Evolutionary conservation across 495 filamentous ascomycete species (phyloP).

Genomic region (Clavariopsis aquatica): DNA sequence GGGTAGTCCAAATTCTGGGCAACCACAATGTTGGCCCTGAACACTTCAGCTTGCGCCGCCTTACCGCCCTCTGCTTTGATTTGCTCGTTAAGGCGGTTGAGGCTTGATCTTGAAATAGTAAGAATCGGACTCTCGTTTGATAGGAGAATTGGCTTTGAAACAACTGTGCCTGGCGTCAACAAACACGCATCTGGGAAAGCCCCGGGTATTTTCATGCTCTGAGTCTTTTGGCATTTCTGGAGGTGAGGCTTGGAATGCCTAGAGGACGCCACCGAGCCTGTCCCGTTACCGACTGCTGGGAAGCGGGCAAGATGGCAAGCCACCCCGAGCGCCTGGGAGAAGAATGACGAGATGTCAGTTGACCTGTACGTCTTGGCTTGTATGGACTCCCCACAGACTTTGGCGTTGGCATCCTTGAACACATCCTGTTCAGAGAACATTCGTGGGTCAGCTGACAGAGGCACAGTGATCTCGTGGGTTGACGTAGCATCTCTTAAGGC

Average conservation of each 20-base stretch:
- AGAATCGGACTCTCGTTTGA: slow-evolving; percentile 94
- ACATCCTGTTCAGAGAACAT: slow-evolving; percentile 47
- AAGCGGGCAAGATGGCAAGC: slow-evolving; percentile 81
- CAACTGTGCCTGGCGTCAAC: slow-evolving; percentile 46
- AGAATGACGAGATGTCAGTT: slow-evolving; percentile 65
- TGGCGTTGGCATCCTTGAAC: slow-evolving; percentile 52
- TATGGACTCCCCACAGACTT: slow-evolving; percentile 79
- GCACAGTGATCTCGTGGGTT: slow-evolving; percentile 58
- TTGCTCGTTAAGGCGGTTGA: slow-evolving; percentile 70
- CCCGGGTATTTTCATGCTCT: slow-evolving; percentile 50
- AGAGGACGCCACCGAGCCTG: slow-evolving; percentile 49
- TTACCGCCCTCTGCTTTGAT: slow-evolving; percentile 62
- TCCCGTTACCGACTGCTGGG: slow-evolving; percentile 57
- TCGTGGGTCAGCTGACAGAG: slow-evolving; percentile 60
- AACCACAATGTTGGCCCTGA: slow-evolving; percentile 84
- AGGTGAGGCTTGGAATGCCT: slow-evolving; percentile 68
- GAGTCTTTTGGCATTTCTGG: slow-evolving; percentile 49
- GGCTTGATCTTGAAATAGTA: slow-evolving; percentile 74
- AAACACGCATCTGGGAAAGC: slow-evolving; percentile 56
- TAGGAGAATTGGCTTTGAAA: slow-evolving; percentile 65
- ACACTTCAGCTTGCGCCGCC: slow-evolving; percentile 67
- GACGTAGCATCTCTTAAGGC: slow-evolving; percentile 27
- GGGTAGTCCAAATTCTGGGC: slow-evolving; percentile 51
- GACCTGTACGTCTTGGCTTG: slow-evolving; percentile 67
- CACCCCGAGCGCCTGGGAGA: slow-evolving; percentile 69